Evolutionary conservation across 2,329 filamentous ascomycete genomes (phyloP).

Genomic region (Aspergillus uvarum): DNA sequence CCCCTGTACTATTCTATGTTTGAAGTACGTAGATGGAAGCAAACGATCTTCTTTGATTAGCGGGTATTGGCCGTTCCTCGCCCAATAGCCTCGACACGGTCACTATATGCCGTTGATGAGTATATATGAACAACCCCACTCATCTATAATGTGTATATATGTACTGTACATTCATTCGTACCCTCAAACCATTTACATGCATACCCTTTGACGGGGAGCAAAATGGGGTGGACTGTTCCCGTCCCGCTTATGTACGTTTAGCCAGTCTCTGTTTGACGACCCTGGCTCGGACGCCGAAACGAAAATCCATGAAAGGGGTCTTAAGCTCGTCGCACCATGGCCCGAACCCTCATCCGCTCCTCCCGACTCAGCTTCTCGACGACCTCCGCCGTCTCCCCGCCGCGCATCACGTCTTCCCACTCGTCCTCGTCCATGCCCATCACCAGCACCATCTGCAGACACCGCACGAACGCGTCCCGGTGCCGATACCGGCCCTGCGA

Average conservation of each 20-base stretch:
- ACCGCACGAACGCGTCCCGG: slow-evolving; percentile 72
- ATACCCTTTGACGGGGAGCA: too few species aligned
- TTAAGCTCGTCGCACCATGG: slow-evolving; percentile 53
- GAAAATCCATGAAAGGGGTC: not conserved
- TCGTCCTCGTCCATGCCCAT: slow-evolving; percentile 96
- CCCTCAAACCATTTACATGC: not conserved
- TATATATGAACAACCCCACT: not conserved
- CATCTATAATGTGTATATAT: not conserved
- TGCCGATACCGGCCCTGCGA: slow-evolving; percentile 65
- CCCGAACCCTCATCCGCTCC: slow-evolving; percentile 71
- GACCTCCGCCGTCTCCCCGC: slow-evolving; percentile 47
- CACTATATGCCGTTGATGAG: too few species aligned
- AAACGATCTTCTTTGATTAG: not conserved
- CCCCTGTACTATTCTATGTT: too few species aligned
- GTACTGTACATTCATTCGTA: not conserved
- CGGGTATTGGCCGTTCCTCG: too few species aligned
- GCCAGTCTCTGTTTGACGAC: too few species aligned
- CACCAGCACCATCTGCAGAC: slow-evolving; percentile 77
- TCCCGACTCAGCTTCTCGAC: slow-evolving; percentile 68
- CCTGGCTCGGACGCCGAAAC: not conserved
- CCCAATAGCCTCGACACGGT: too few species aligned
- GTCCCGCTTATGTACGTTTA: too few species aligned
- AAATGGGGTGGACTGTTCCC: too few species aligned
- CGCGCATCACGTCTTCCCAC: slow-evolving; percentile 73
- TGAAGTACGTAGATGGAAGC: too few species aligned